Evolutionary conservation across 768 basidiomycete genomes (phyloP).

Genomic region (Pholiota microspora): DNA sequence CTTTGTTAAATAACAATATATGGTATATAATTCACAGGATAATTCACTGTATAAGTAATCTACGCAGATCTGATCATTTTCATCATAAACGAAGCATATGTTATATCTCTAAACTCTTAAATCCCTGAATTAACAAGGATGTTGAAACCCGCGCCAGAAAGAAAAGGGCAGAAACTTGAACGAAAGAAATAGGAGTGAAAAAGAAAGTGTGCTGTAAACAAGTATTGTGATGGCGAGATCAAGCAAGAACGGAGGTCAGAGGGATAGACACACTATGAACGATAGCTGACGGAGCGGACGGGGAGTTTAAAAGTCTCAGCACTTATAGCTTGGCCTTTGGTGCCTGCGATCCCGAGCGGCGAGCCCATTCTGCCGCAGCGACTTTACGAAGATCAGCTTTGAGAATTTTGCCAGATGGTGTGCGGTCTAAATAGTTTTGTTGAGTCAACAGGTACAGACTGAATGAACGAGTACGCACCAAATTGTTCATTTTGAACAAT

Average conservation of each 20-base stretch:
- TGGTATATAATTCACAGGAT: too few species aligned
- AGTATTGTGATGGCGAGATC: too few species aligned
- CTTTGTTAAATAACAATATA: too few species aligned
- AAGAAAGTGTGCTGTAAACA: too few species aligned
- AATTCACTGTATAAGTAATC: too few species aligned
- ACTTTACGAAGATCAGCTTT: conserved; percentile 48
- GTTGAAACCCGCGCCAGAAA: not conserved
- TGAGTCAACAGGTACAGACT: not conserved
- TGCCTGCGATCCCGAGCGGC: conserved; percentile 28
- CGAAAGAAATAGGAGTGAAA: too few species aligned
- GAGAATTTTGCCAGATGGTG: conserved; percentile 57
- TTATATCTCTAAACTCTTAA: not conserved
- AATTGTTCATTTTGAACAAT: conserved; percentile 47
- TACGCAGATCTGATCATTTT: too few species aligned
- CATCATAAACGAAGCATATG: not conserved
- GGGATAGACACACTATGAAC: too few species aligned
- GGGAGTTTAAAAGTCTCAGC: not conserved
- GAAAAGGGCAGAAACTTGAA: too few species aligned
- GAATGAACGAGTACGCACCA: conserved; percentile 31
- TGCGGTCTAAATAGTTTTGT: conserved; percentile 36
- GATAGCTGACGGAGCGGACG: too few species aligned
- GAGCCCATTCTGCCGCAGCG: conserved; percentile 44
- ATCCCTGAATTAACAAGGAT: not conserved
- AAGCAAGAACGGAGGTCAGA: too few species aligned
- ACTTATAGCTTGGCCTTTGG: conserved; percentile 6